Evolutionary conservation across 139 green algal species (phyloP).

Genomic region (Chlamydomonas sp.): DNA sequence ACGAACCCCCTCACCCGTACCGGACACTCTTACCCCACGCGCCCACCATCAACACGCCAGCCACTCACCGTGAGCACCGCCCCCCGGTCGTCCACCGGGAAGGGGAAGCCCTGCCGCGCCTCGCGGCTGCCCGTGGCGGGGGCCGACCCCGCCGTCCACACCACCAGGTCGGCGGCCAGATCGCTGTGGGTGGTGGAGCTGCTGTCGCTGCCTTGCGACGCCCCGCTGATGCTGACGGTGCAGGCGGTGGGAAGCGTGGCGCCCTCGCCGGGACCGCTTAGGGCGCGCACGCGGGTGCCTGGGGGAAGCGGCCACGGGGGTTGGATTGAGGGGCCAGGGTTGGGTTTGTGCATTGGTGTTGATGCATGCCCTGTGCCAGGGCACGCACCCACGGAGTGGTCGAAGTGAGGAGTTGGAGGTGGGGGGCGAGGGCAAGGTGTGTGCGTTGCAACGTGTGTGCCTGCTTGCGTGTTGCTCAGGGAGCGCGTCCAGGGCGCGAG

Average conservation of each 20-base stretch:
- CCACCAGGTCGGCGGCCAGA: slow-evolving; percentile 79
- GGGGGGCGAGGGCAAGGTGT: too few relatives aligned
- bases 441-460: too few relatives aligned
- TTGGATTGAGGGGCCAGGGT: too few relatives aligned
- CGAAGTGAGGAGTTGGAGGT: too few relatives aligned
- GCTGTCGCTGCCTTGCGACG: not conserved
- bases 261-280: not conserved
- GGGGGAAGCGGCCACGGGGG: not conserved
- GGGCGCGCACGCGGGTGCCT: not conserved
- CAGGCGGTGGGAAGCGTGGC: slow-evolving; percentile 31
- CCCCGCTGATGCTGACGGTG: slow-evolving; percentile 11
- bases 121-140: slow-evolving; percentile 56
- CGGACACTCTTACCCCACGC: too few relatives aligned
- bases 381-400: too few relatives aligned
- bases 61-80: slow-evolving; percentile 66
- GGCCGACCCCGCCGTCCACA: slow-evolving; percentile 89
- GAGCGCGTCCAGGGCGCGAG: too few relatives aligned
- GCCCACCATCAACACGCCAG: too few relatives aligned
- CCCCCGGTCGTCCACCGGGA: slow-evolving; percentile 72
- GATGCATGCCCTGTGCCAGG: too few relatives aligned
- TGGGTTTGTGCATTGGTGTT: too few relatives aligned
- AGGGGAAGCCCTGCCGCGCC: slow-evolving; percentile 62
- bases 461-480: too few relatives aligned
- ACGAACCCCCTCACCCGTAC: too few relatives aligned
- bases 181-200: not conserved